A percentile compares a stretch with the other conserved stretches of the same genome.
phyloP scores from a whole-genome alignment of 495 filamentous ascomycete species.

The Hyaloscypha hepaticicola region DNA sequence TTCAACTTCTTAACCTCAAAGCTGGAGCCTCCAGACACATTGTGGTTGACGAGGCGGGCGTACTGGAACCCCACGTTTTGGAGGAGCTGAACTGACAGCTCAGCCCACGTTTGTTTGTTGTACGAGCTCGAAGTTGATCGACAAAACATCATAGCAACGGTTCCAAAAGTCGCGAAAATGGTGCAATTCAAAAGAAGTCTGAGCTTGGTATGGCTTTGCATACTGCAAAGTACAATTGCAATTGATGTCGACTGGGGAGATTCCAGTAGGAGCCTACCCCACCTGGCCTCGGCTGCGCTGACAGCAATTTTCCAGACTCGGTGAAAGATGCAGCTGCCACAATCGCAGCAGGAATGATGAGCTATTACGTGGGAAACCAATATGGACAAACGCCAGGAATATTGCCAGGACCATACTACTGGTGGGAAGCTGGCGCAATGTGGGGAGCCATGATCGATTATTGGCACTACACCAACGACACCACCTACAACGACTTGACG shows the following conservation, averaged over 20 bases:
- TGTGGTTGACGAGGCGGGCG: not conserved
- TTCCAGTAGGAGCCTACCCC: not conserved
- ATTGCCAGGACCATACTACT: conserved; percentile 44
- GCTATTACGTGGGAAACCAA: conserved; percentile 60
- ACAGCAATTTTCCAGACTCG: conserved; percentile 41
- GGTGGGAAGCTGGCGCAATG: conserved; percentile 75
- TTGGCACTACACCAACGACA: conserved; percentile 70
- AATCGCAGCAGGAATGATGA: conserved; percentile 60
- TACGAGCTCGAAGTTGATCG: not conserved
- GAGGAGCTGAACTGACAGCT: not conserved
- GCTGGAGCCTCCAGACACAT: not conserved
- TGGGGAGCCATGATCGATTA: conserved; percentile 73
- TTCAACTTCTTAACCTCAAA: not conserved
- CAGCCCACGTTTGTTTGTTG: not conserved
- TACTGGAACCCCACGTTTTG: not conserved
- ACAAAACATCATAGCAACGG: not conserved
- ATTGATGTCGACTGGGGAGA: not conserved
- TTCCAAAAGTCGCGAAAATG: not conserved
- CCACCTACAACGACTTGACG: conserved; percentile 61
- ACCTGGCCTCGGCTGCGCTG: not conserved
- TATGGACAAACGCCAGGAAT: conserved; percentile 10
- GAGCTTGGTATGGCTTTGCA: not conserved
- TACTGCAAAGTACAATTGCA: not conserved
- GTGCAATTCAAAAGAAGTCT: not conserved
- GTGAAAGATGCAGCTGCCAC: conserved; percentile 58